phyloP scores from a whole-genome alignment of 305 asterid genomes.

The Stenogyne calaminthoides region DNA sequence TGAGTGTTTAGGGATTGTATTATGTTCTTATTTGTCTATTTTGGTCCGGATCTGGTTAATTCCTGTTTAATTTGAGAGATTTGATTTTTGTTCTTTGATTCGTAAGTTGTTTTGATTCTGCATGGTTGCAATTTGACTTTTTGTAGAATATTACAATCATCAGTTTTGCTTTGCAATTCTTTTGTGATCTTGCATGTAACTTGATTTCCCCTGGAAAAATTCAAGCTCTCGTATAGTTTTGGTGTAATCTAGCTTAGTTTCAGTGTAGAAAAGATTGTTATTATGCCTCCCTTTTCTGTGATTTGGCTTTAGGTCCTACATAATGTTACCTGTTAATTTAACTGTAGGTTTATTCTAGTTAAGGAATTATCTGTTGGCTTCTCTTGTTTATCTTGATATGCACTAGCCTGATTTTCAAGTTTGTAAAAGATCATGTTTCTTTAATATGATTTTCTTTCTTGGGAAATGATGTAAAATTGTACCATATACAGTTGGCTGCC shows the following conservation, averaged over 20 bases:
- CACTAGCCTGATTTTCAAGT: not conserved
- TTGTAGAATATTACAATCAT: not conserved
- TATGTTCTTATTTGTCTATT: not conserved
- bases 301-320: not conserved
- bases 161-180: not conserved
- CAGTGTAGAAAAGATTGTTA: not conserved
- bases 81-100: not conserved
- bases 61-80: not conserved
- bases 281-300: not conserved
- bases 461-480: not conserved
- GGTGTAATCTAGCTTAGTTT: not conserved
- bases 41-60: not conserved
- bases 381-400: not conserved
- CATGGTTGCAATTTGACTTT: not conserved
- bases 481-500: conserved; percentile 80
- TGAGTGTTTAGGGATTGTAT: not conserved
- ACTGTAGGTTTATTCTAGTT: not conserved
- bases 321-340: not conserved
- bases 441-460: not conserved
- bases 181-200: not conserved
- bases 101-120: not conserved
- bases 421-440: not conserved
- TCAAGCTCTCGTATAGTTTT: not conserved
- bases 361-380: not conserved
- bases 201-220: not conserved